Conservation (phyloP, 257 asterid species). For the Marsdenia floribunda region DNA sequence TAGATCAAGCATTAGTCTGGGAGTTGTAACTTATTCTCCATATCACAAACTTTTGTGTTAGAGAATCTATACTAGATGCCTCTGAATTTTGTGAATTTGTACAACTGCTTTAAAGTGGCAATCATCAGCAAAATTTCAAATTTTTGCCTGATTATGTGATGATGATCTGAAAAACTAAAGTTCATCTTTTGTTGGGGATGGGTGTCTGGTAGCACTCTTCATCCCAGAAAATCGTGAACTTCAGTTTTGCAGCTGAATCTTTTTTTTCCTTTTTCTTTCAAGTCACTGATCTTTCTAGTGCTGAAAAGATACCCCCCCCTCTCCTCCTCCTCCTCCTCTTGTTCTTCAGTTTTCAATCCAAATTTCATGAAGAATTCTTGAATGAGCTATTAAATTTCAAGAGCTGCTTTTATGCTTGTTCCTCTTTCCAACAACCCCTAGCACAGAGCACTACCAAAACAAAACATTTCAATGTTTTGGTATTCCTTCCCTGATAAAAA, state of each 20-base stretch:
- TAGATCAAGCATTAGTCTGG: background rate
- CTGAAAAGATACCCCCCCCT: background rate
- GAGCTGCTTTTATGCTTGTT: background rate
- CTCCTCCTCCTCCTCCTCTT: background rate
- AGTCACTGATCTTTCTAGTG: too few species aligned
- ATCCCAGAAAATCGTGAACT: constrained; percentile 72
- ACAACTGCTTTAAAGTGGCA: background rate
- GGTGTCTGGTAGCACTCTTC: constrained; percentile 47
- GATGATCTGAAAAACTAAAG: background rate
- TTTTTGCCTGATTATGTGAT: background rate
- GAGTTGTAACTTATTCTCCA: background rate
- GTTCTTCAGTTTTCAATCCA: background rate
- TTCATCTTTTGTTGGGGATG: constrained; percentile 41
- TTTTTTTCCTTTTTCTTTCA: background rate
- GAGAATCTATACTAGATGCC: background rate
- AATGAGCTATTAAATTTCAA: background rate
- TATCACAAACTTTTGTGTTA: background rate
- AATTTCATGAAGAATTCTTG: constrained; percentile 2
- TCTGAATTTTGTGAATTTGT: background rate
- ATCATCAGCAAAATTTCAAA: background rate
- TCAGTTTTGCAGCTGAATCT: constrained; percentile 73
- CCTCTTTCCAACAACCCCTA: background rate
- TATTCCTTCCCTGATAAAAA: background rate
- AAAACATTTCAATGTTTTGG: background rate
- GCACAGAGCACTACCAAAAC: background rate